phyloP scores from a whole-genome alignment of 257 asterid species.

The Scutellaria galericulata region DNA sequence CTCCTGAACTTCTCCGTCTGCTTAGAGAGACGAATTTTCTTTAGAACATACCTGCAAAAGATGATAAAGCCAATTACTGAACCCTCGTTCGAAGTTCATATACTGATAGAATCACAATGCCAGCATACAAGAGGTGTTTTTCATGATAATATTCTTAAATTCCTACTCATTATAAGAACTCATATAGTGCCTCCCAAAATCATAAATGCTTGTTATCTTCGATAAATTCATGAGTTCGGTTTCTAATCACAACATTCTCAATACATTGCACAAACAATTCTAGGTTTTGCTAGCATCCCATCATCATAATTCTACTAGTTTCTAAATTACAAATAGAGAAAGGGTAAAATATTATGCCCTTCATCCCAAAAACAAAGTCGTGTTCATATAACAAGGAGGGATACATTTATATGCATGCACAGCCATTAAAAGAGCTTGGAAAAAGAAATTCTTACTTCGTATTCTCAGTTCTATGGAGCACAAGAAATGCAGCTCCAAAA shows the following conservation, averaged over 20 bases:
- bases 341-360: too few relatives aligned
- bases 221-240: slow-evolving; percentile 18
- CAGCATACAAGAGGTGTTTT: neutral
- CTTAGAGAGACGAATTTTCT: slow-evolving; percentile 82
- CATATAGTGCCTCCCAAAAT: slow-evolving; percentile 15
- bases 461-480: slow-evolving; percentile 69
- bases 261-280: neutral
- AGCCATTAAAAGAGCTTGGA: slow-evolving; percentile 26
- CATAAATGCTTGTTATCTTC: neutral
- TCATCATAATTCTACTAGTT: slow-evolving; percentile 5
- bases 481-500: slow-evolving; percentile 80
- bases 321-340: neutral
- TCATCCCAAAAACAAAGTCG: neutral
- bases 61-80: slow-evolving; percentile 15
- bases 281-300: slow-evolving; percentile 27
- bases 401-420: slow-evolving; percentile 31
- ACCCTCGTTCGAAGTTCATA: slow-evolving; percentile 25
- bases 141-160: neutral
- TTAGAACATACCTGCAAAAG: slow-evolving; percentile 74
- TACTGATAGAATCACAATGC: slow-evolving; percentile 2
- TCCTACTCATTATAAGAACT: neutral
- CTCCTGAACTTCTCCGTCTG: slow-evolving; percentile 77
- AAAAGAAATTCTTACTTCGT: slow-evolving; percentile 56
- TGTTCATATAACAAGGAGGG: neutral
- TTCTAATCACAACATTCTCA: slow-evolving; percentile 1